A percentile compares a stretch with the other conserved stretches of the same genome.
Conservation (phyloP, 192 early-diverging fungal genomes). For the Entomortierella chlamydospora region DNA sequence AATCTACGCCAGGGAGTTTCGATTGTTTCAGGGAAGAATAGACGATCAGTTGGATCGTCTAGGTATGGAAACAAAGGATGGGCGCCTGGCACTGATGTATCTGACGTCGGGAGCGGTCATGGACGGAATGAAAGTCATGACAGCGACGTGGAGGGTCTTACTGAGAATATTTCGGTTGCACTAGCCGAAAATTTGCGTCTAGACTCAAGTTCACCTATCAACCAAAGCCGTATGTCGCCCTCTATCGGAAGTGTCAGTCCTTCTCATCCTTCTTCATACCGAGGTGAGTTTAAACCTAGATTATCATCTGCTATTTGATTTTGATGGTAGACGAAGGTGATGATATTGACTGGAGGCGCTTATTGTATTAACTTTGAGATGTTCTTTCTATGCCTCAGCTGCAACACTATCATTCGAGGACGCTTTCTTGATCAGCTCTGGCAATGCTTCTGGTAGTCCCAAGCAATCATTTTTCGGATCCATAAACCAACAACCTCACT, state of each 20-base stretch:
- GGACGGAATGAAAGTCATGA: constrained; percentile 43
- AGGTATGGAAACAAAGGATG: background rate
- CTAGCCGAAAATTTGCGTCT: constrained; percentile 27
- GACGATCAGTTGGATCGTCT: constrained; percentile 10
- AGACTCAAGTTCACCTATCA: constrained; percentile 41
- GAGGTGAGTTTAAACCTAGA: constrained; percentile 31
- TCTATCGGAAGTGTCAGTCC: constrained; percentile 43
- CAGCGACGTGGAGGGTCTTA: constrained; percentile 40
- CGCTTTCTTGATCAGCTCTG: constrained; percentile 61
- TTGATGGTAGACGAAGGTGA: no score
- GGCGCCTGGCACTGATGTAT: constrained; percentile 4
- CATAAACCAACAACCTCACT: constrained; percentile 14
- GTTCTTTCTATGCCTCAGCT: background rate
- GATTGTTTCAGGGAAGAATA: constrained; percentile 55
- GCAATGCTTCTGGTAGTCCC: constrained; percentile 42
- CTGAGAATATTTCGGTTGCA: constrained; percentile 34
- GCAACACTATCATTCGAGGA: constrained; percentile 69
- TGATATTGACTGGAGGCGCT: no score
- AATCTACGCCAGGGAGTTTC: constrained; percentile 59
- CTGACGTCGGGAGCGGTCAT: constrained; percentile 18
- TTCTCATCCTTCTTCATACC: constrained; percentile 36
- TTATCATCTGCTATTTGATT: no score
- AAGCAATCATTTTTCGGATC: constrained; percentile 30
- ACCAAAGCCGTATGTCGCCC: constrained; percentile 45
- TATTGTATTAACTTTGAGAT: no score